Evolutionary conservation across 176 grass and related monocot species (phyloP).

Genomic region (Oryza glaberrima): DNA sequence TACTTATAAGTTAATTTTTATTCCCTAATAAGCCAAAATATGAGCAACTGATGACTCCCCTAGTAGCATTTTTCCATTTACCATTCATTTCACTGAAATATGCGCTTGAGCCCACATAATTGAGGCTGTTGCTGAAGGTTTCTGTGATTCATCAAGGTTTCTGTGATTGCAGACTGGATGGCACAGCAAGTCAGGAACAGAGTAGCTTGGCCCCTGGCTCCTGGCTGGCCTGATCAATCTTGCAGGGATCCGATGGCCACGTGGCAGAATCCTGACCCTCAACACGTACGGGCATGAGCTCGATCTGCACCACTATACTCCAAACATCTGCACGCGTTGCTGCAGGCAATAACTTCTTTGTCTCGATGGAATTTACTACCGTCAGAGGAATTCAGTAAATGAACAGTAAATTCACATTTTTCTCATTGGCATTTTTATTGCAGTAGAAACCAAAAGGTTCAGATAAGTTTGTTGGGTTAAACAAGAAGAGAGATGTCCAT

Average conservation of each 20-base stretch:
- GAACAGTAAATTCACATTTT: background rate
- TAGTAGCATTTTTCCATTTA: no score
- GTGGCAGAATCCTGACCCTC: slow-evolving; percentile 7
- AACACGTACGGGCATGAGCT: background rate
- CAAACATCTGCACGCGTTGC: background rate
- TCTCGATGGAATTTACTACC: slow-evolving; percentile 1
- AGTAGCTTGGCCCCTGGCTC: background rate
- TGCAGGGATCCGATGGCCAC: background rate
- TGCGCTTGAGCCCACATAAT: no score
- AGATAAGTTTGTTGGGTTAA: no score
- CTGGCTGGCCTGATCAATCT: background rate
- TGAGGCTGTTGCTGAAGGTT: background rate
- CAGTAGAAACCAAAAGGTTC: background rate
- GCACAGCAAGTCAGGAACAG: background rate
- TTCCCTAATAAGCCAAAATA: no score
- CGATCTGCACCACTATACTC: background rate
- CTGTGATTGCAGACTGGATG: background rate
- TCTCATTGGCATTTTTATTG: background rate
- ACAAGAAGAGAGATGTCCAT: no score
- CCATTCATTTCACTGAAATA: no score
- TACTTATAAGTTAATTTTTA: no score
- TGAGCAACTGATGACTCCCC: no score
- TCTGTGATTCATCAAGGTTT: background rate
- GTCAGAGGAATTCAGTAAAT: background rate
- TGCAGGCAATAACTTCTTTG: background rate